phyloP scores from a whole-genome alignment of 805 yeast genomes.

The Saturnispora quitensis region DNA sequence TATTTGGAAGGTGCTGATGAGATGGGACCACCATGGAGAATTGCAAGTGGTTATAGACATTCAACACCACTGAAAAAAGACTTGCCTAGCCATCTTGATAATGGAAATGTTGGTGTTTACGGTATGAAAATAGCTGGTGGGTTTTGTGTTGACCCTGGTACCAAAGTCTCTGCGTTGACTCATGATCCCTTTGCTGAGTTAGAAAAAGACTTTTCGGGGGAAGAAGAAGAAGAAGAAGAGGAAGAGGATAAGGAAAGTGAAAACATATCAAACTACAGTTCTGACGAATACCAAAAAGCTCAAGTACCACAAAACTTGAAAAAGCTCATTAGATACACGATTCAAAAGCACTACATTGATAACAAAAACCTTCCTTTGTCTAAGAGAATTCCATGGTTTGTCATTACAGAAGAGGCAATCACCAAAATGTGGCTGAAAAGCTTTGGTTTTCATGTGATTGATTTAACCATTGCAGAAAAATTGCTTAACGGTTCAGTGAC shows the following conservation, averaged over 20 bases:
- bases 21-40: constrained; percentile 42
- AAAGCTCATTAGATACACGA: constrained; percentile 40
- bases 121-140: constrained; percentile 17
- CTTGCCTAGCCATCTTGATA: constrained; percentile 17
- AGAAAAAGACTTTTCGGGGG: neutral
- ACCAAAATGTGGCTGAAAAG: constrained; percentile 46
- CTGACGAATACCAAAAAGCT: constrained; percentile 23
- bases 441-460: constrained; percentile 43
- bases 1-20: constrained; percentile 35
- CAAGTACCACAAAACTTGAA: constrained; percentile 45
- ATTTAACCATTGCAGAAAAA: constrained; percentile 21
- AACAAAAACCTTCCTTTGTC: constrained; percentile 17
- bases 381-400: constrained; percentile 36
- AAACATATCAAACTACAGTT: neutral
- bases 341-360: constrained; percentile 42
- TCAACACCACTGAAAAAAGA: constrained; percentile 36
- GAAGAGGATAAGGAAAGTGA: constrained; percentile 3
- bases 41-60: constrained; percentile 36
- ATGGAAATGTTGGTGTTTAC: constrained; percentile 12
- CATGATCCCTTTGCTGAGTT: constrained; percentile 9
- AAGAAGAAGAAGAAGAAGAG: constrained; percentile 2
- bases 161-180: neutral
- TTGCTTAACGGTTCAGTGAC: constrained; percentile 1
- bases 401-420: constrained; percentile 53
- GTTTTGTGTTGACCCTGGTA: constrained; percentile 6